Evolutionary conservation across 2,329 filamentous ascomycete species (phyloP).

Genomic region (Neocatenulostroma microsporum): DNA sequence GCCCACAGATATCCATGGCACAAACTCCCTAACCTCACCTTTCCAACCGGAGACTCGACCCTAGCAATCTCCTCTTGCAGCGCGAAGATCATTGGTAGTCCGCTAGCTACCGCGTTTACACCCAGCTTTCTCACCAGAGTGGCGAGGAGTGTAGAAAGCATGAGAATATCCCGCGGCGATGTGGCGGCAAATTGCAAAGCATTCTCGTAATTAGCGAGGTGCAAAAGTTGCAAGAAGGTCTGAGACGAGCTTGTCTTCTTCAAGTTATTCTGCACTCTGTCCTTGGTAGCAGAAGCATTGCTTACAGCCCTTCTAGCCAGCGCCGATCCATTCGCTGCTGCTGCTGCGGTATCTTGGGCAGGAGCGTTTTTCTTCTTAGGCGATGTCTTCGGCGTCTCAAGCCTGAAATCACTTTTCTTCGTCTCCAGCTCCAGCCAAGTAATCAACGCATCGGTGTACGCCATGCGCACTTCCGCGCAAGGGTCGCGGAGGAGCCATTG

Average conservation of each 20-base stretch:
- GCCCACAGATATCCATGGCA: constrained; percentile 87
- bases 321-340: constrained; percentile 20
- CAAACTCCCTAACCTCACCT: constrained; percentile 72
- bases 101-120: constrained; percentile 69
- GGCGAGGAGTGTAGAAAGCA: constrained; percentile 63
- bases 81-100: constrained; percentile 80
- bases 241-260: constrained; percentile 44
- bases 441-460: constrained; percentile 74
- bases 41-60: constrained; percentile 57
- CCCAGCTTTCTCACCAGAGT: constrained; percentile 70
- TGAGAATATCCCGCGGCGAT: constrained; percentile 55
- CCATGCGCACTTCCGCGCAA: constrained; percentile 68
- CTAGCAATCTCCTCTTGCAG: constrained; percentile 76
- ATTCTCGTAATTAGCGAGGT: constrained; percentile 84
- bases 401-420: constrained; percentile 21
- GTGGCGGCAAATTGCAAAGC: constrained; percentile 61
- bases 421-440: constrained; percentile 59
- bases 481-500: constrained; percentile 83
- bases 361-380: constrained; percentile 19
- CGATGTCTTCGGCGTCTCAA: constrained; percentile 8
- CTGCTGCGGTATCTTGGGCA: constrained; percentile 28
- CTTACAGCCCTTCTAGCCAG: constrained; percentile 59
- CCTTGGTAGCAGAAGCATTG: constrained; percentile 45
- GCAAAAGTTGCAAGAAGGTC: constrained; percentile 74
- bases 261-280: constrained; percentile 38